Percentiles rank a stretch among this genome's conserved stretches.
phyloP scores from a whole-genome alignment of 768 basidiomycete species.

The Boletus coccyginus region DNA sequence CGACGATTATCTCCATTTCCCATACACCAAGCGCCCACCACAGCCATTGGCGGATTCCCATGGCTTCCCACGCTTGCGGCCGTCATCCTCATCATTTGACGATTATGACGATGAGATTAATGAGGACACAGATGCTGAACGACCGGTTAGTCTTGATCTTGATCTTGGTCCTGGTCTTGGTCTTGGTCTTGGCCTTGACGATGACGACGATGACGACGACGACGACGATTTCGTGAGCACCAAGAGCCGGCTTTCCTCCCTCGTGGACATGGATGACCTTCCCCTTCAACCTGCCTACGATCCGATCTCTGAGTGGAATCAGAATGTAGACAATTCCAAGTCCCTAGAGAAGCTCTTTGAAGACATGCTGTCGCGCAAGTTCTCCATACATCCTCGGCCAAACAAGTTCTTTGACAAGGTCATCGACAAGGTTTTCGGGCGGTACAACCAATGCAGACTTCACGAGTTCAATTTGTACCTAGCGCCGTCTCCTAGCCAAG shows the following conservation, averaged over 20 bases:
- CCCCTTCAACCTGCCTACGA: constrained; percentile 22
- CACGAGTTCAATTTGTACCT: constrained; percentile 54
- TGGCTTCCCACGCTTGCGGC: neutral
- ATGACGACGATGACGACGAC: constrained; percentile 22
- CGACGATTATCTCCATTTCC: constrained; percentile 69
- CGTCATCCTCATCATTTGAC: constrained; percentile 20
- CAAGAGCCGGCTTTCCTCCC: constrained; percentile 28
- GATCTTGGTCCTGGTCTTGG: too few species aligned
- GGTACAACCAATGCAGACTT: constrained; percentile 40
- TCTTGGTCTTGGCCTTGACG: neutral
- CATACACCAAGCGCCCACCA: constrained; percentile 40
- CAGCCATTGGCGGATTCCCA: constrained; percentile 12
- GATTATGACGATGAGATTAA: constrained; percentile 13
- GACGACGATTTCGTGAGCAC: constrained; percentile 33
- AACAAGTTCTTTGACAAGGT: constrained; percentile 46
- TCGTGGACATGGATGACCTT: constrained; percentile 18
- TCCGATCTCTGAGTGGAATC: constrained; percentile 38
- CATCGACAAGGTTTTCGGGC: constrained; percentile 51
- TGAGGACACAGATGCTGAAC: constrained; percentile 20
- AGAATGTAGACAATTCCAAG: constrained; percentile 37
- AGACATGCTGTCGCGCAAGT: constrained; percentile 54
- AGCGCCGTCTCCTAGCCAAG: constrained; percentile 41
- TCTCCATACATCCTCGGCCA: constrained; percentile 51
- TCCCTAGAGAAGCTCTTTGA: constrained; percentile 58
- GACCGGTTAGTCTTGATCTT: neutral